Conservation (phyloP, 805 yeast genomes). For the Yarrowia osloensis region DNA sequence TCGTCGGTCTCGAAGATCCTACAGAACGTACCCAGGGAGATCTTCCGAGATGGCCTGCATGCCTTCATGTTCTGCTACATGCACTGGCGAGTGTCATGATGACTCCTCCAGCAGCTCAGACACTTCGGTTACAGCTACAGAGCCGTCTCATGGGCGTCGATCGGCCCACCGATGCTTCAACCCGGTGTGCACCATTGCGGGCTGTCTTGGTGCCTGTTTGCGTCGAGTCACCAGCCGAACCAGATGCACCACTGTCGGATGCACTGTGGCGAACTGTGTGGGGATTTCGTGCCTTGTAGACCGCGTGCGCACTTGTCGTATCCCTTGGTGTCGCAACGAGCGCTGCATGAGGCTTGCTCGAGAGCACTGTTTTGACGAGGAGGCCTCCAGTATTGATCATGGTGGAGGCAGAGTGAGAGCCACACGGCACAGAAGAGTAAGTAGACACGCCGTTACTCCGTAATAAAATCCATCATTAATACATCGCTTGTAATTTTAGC, state of each 20-base stretch:
- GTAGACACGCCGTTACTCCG: slow-evolving; percentile 10
- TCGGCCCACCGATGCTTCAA: not conserved
- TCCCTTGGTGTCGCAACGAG: slow-evolving; percentile 17
- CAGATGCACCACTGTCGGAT: not conserved
- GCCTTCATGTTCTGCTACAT: not conserved
- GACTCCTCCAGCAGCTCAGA: not conserved
- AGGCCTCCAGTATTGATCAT: not conserved
- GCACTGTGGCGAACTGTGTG: slow-evolving; percentile 1
- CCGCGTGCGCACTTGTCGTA: not conserved
- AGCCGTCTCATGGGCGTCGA: not conserved
- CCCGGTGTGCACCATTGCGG: not conserved
- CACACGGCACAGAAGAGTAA: not conserved
- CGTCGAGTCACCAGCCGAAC: not conserved
- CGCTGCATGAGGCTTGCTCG: slow-evolving; percentile 3
- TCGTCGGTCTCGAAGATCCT: not conserved
- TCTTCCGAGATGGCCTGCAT: not conserved
- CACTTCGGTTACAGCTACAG: not conserved
- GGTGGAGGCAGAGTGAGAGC: not conserved
- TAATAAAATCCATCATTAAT: not conserved
- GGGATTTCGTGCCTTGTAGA: not conserved
- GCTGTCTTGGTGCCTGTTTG: not conserved
- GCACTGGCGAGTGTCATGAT: not conserved
- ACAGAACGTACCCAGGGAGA: not conserved
- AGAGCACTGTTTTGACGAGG: slow-evolving; percentile 11
- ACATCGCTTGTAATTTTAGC: not conserved